Conservation (phyloP, 208 protist genomes). For the Endotrypanum monterogeii region DNA sequence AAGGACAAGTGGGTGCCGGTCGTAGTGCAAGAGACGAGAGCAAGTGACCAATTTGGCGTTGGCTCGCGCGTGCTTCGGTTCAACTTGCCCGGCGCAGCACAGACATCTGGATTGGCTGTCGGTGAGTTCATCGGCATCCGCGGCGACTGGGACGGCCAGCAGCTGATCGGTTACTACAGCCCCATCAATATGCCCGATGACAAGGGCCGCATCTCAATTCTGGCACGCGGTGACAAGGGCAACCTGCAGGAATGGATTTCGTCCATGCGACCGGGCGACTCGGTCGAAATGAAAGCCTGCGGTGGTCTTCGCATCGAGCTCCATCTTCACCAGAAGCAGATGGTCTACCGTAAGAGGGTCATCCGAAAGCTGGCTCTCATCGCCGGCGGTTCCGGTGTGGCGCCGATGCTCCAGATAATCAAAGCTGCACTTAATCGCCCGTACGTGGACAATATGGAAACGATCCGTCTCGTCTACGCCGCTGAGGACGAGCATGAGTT, state of each 20-base stretch:
- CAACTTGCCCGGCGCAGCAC: slow-evolving; percentile 71
- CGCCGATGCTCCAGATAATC: slow-evolving; percentile 93
- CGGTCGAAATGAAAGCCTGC: slow-evolving; percentile 80
- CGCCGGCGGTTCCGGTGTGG: slow-evolving; percentile 87
- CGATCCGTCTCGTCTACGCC: slow-evolving; percentile 69
- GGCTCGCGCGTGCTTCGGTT: slow-evolving; percentile 70
- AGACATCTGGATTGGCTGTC: slow-evolving; percentile 63
- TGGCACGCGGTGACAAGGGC: slow-evolving; percentile 62
- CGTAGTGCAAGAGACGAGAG: slow-evolving; percentile 49
- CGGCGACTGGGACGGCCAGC: slow-evolving; percentile 50
- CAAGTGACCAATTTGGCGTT: slow-evolving; percentile 37
- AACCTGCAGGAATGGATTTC: slow-evolving; percentile 58
- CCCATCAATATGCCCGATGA: slow-evolving; percentile 79
- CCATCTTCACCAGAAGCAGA: slow-evolving; percentile 51
- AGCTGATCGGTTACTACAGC: slow-evolving; percentile 69
- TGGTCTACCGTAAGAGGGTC: slow-evolving; percentile 44
- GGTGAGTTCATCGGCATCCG: slow-evolving; percentile 77
- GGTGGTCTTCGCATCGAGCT: slow-evolving; percentile 55
- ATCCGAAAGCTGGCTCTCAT: slow-evolving; percentile 64
- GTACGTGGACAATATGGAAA: slow-evolving; percentile 53
- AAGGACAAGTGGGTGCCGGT: slow-evolving; percentile 44
- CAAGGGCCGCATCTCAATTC: slow-evolving; percentile 60
- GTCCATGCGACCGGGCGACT: slow-evolving; percentile 64
- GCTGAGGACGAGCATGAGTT: slow-evolving; percentile 65
- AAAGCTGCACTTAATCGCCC: slow-evolving; percentile 74